Evolutionary conservation across 345 rosid species (phyloP), one percentile per base, ranked within the genome.

Genomic region (Heritiera fomes): DNA sequence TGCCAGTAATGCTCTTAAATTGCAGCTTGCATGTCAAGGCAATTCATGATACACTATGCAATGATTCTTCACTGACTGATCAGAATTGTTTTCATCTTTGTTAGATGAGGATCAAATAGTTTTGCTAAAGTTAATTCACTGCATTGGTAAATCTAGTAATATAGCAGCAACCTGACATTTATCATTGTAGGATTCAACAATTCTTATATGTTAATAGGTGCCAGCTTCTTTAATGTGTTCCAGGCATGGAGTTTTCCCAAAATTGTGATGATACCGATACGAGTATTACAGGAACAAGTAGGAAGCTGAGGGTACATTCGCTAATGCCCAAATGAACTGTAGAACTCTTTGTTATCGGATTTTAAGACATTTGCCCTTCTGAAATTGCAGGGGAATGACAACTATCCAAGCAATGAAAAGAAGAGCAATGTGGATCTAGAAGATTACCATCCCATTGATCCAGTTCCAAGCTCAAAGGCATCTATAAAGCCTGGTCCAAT

Each of bases 391-490:
- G 88, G 79, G 72, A 73, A 58, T 45, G 77, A 52, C 43, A 72
- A 77, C 67, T 45, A 17, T 64, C 69, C 59, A 12, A 49, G 74
- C 38, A 68, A 62, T 9, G 63, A 50, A 53, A 52, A 30, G 78
- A 79, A 46, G 58, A 40, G 40, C 7, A 41, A 79, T 30, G 61
- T 71, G 47, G 82, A 76, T 38, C 63, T 87, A 80, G 93, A 90
- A 56, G 98, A 90, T 82, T 95, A 95, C 78, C 62, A 32, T 28
- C 83, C 84, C 11, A 43, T 86, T 11, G 91, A 95, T 82, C 95
- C 97, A 11, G 79, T 79, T 76, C 97, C 98, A 50, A 84, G 88
- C 8, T 82, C 97, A 77, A 92, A 90, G 82, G 78, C 89, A 10
- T 85, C 89, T 34, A 45, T 88, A 5, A 85, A 66, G 75, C 85